Evolutionary conservation across 2,329 filamentous ascomycete species (phyloP), one percentile per base, ranked within the genome.

Genomic region (Hymenoscyphus infarciens): DNA sequence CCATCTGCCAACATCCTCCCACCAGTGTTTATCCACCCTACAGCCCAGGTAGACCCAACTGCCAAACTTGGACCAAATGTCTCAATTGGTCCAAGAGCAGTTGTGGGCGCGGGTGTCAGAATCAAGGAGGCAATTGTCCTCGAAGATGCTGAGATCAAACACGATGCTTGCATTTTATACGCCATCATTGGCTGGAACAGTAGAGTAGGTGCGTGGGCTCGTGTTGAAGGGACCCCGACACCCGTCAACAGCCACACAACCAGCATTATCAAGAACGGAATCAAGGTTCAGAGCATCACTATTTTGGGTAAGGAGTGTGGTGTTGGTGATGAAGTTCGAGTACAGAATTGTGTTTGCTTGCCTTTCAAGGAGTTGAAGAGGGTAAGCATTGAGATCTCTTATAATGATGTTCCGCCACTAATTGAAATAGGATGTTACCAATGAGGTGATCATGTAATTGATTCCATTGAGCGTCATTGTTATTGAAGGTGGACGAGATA

Each of bases 361-460:
- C 95, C 95, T 10, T 97, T 93, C 79, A 99, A 99, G 84, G 95
- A 98, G 80, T 79, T 99, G 76, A 98, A 97, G 87, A 86, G 93
- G 80, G 91, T 94, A 80, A 77, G 90, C 84, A 45, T 42, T 8
- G 45, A 33, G 25, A 22, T 31, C 22, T 57, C 27, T 57, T 59
- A 15, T 60, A 5, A 7, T 33, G 25, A 16, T 56, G n/a, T 25
- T 29, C n/a, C 62, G 58, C 68, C 73, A 62, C 69, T 74, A 76
- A 78, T 66, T 61, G 63, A 13, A 52, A n/a, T 68, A 92, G 89
- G 92, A 96, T 76, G 92, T 96, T 63, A 78, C 86, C 66, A 93
- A 94, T 73, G 86, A 89, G 75, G 91, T 97, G 73, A 97, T 97
- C 76, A 97, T 97, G 93, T 97, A 85, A 82, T 57, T 35, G 29